phyloP scores from a whole-genome alignment of 441 rosid genomes.

The Aquilaria agallochum region DNA sequence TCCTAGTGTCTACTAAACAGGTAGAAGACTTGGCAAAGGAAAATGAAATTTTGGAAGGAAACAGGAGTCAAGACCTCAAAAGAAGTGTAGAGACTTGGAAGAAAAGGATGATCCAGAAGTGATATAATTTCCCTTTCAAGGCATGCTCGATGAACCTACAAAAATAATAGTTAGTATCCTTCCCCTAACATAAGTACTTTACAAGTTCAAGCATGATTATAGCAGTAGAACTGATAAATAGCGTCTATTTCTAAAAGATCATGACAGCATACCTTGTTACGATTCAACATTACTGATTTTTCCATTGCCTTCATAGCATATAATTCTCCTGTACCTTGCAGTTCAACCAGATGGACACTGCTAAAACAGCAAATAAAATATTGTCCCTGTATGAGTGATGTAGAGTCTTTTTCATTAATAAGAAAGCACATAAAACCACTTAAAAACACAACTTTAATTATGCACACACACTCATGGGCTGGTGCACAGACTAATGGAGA shows the following conservation, averaged over 20 bases:
- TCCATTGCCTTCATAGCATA: constrained; percentile 99
- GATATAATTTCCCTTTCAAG: constrained; percentile 89
- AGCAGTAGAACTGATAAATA: not conserved
- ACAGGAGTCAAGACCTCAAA: constrained; percentile 53
- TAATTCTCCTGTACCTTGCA: constrained; percentile 62
- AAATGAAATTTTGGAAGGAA: constrained; percentile 4
- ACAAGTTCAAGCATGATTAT: not conserved
- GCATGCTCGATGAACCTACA: constrained; percentile 92
- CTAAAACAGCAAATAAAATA: not conserved
- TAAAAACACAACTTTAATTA: too few relatives aligned
- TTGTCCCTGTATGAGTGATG: too few relatives aligned
- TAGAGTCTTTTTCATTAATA: too few relatives aligned
- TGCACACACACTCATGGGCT: too few relatives aligned
- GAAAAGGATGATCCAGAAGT: constrained; percentile 91
- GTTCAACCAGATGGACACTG: constrained; percentile 95
- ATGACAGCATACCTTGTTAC: constrained; percentile 64
- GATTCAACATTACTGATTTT: constrained; percentile 81
- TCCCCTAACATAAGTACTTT: not conserved
- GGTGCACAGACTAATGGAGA: too few relatives aligned
- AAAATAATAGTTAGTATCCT: not conserved
- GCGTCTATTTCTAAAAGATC: not conserved
- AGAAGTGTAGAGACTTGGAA: constrained; percentile 84
- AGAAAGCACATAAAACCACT: too few relatives aligned
- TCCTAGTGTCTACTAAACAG: not conserved
- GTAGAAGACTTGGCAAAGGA: not conserved